Evolutionary conservation across 768 basidiomycete genomes (phyloP).

Genomic region (Ramaria rubella): DNA sequence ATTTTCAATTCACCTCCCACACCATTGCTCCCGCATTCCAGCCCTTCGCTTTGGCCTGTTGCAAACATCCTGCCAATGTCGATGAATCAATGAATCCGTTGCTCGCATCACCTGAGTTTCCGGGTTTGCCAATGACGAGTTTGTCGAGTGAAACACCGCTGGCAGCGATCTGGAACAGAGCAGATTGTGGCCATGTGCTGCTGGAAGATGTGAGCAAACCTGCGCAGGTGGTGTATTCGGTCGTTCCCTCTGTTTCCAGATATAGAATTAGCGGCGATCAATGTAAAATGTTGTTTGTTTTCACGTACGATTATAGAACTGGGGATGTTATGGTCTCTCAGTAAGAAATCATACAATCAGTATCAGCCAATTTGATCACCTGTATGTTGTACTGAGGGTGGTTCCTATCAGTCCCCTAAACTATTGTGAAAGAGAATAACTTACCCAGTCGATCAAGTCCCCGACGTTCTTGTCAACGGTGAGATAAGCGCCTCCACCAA

Average conservation of each 20-base stretch:
- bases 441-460: constrained; percentile 39
- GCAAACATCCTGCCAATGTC: constrained; percentile 52
- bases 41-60: constrained; percentile 51
- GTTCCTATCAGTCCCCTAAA: not conserved
- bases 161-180: constrained; percentile 48
- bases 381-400: constrained; percentile 36
- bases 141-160: constrained; percentile 55
- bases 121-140: constrained; percentile 73
- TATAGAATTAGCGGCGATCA: not conserved
- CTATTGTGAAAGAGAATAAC: constrained; percentile 4
- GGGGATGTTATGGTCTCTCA: not conserved
- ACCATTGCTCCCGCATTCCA: constrained; percentile 46
- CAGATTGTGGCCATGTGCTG: constrained; percentile 24
- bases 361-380: constrained; percentile 16
- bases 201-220: constrained; percentile 23
- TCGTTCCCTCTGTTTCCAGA: constrained; percentile 6
- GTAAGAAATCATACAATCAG: not conserved
- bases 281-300: not conserved
- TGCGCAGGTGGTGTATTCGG: constrained; percentile 14
- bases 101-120: constrained; percentile 41
- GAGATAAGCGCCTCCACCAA: constrained; percentile 37
- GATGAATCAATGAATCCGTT: constrained; percentile 58
- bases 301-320: constrained; percentile 32
- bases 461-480: constrained; percentile 33
- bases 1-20: constrained; percentile 24